Base-by-base conservation (phyloP, 2,329 filamentous ascomycete species). In the Phyllosticta citriasiana region DNA sequence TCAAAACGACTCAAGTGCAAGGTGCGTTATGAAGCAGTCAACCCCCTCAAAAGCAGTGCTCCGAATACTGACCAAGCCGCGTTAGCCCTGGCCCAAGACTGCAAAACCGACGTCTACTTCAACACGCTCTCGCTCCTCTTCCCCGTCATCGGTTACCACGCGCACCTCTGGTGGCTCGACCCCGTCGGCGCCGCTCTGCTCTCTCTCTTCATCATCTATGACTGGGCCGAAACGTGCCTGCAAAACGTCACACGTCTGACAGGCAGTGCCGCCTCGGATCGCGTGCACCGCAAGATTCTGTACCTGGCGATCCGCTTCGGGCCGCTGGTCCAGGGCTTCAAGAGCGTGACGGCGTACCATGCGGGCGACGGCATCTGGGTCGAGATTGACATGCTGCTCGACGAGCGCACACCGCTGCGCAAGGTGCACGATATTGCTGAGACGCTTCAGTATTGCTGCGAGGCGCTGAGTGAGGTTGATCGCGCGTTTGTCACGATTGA, bases 111-210 rank as follows among this genome's bases (percentile, higher is more conserved):
- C 63, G 83, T 86, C 19, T 77, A 84, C 65, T 87, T 87, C 74
- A 86, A 86, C 68, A 82, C 83, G 0, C 77, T 85, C 6, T 85
- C 82, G 14, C 78, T 87, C 1, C 75, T 84, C 8, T 87, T 86
- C 66, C 84, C 84, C 0, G 74, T 86, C 27, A 79, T 88, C 57
- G 86, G 86, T 6, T 77, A 81, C 65, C 76, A 81, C 56, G 76
- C 80, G 3, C 69, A 82, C 25, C 67, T 86, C 14, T 88, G 86
- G 85, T 88, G 85, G 85, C 77, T 88, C 14, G 86, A 88, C 68
- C 80, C 80, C 6, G 75, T 81, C 0, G 86, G 85, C 60, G 86
- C 85, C 3, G 80, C 81, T 0, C 67, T 87, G 0, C 76, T 88
- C 0, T 87, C 85, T 0, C 71, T 87, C 4, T 87, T 81, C 74